Evolutionary conservation across 768 basidiomycete species (phyloP), one percentile per base, ranked within the genome.

Genomic region (Guyanaporus albipodus): DNA sequence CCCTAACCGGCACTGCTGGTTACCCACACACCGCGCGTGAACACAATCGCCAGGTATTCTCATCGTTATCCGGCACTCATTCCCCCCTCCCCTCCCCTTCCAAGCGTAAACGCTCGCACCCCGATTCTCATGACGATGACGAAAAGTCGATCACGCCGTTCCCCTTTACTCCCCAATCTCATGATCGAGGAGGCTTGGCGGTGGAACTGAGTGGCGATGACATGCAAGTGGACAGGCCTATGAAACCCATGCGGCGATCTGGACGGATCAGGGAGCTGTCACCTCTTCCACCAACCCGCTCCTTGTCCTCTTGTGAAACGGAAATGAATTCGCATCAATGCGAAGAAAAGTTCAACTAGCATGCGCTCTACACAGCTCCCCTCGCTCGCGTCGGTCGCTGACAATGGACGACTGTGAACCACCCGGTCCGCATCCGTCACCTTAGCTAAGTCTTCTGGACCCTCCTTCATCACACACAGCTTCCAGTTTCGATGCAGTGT

Each of bases 11-110:
- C 53, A 48, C 48, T 19, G 41, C 39, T 49, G 22, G 52, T 44
- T 75, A 79, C 53, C 80, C 82, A 57, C 73, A 65, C 36, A 74
- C 83, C 21, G 73, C 80, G 44, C 79, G 75, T 44, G 82, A 83
- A 60, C 76, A 70, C 9, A 66, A 81, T 44, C 75, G 70, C 35
- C 73, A 76, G 31, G 70, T 82, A 17, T 69, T 70, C 73, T 54
- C 69, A 41, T 55, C 66, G 22, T 28, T 52, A 4, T 68, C 70
- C 43, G 63, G 72, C 42, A 63, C 64, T 34, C 61, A 66, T 52
- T 55, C 54, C 23, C 56, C 55, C 46, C 55, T 55, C 21, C 53
- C 61, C 8, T 73, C 65, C 50, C 65, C 71, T 33, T 61, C 54
- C 29, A 74, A 72, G 49, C 73, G 73, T 34, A 64, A 59, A 47